Percentiles rank a stretch among this genome's conserved stretches.
phyloP scores from a whole-genome alignment of 306 rosid genomes.

The Gleditsia sinensis region DNA sequence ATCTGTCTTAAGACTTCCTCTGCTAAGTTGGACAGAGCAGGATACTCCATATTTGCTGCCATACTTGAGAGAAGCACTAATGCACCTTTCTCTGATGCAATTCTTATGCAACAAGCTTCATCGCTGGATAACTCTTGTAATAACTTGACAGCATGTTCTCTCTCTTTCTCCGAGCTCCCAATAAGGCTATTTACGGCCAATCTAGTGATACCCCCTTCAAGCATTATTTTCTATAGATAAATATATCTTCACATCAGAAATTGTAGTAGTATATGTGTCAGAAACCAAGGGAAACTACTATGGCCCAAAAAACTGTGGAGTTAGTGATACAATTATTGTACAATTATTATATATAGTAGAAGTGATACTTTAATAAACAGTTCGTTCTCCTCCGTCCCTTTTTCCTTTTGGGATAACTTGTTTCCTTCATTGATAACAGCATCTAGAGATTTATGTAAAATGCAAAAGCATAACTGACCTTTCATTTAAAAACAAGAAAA shows the following conservation, averaged over 20 bases:
- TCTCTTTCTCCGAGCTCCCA: conserved; percentile 63
- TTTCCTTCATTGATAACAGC: background rate
- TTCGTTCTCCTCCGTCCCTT: background rate
- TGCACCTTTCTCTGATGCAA: conserved; percentile 68
- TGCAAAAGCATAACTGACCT: background rate
- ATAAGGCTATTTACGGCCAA: conserved; percentile 67
- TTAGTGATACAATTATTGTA: background rate
- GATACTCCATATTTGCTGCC: conserved; percentile 52
- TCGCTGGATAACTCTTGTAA: conserved; percentile 57
- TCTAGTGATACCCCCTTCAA: conserved; percentile 55
- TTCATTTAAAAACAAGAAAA: background rate
- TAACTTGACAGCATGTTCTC: conserved; percentile 59
- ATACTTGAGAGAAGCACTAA: conserved; percentile 63
- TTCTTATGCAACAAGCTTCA: conserved; percentile 54
- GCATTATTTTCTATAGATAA: conserved; percentile 53
- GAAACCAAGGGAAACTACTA: background rate
- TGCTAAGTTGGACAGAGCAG: conserved; percentile 51
- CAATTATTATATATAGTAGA: background rate
- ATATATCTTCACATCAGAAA: conserved; percentile 21
- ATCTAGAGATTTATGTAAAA: background rate
- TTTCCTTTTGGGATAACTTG: background rate
- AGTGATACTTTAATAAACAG: background rate
- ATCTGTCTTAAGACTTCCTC: conserved; percentile 57
- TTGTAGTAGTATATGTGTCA: background rate
- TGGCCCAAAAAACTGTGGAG: background rate